A percentile compares a stretch with the other conserved stretches of the same genome.
Evolutionary conservation across 768 basidiomycete species (phyloP).

Genomic region (Boletellus sp.): DNA sequence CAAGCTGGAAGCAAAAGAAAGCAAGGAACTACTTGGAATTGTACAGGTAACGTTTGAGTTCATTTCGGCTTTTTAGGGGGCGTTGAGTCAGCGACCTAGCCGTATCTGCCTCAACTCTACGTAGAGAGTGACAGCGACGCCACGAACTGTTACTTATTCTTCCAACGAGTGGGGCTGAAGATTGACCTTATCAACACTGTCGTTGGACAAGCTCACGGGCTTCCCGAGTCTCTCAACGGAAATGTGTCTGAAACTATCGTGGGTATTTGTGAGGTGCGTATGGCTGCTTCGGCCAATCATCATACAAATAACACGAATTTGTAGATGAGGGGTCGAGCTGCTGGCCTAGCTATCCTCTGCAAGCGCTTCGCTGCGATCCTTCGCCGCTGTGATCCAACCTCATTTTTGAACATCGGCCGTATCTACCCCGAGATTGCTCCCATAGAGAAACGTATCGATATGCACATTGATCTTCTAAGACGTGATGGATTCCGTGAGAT

Average conservation of each 20-base stretch:
- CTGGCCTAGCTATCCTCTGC: slow-evolving; percentile 77
- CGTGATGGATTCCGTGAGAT: slow-evolving; percentile 90
- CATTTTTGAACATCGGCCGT: slow-evolving; percentile 82
- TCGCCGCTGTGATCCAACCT: slow-evolving; percentile 73
- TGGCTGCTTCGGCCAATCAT: background rate
- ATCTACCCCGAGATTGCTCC: slow-evolving; percentile 80
- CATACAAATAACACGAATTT: background rate
- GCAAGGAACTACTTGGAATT: slow-evolving; percentile 74
- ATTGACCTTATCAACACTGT: slow-evolving; percentile 81
- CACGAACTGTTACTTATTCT: slow-evolving; percentile 87
- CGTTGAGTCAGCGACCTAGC: slow-evolving; percentile 41
- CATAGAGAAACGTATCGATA: slow-evolving; percentile 89
- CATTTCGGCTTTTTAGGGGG: background rate
- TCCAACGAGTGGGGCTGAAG: slow-evolving; percentile 85
- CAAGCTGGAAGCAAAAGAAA: slow-evolving; percentile 80
- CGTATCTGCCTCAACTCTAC: slow-evolving; percentile 89
- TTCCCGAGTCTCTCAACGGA: slow-evolving; percentile 83
- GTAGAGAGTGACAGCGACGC: slow-evolving; percentile 87
- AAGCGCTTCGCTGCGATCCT: slow-evolving; percentile 87
- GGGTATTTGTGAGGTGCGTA: slow-evolving; percentile 85
- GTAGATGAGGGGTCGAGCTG: slow-evolving; percentile 81
- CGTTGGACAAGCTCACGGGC: slow-evolving; percentile 75
- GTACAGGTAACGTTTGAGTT: slow-evolving; percentile 55
- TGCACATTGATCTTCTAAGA: slow-evolving; percentile 80
- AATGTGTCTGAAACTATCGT: slow-evolving; percentile 82